Base-by-base conservation (phyloP, 768 basidiomycete species). In the Boletus subparvulus region DNA sequence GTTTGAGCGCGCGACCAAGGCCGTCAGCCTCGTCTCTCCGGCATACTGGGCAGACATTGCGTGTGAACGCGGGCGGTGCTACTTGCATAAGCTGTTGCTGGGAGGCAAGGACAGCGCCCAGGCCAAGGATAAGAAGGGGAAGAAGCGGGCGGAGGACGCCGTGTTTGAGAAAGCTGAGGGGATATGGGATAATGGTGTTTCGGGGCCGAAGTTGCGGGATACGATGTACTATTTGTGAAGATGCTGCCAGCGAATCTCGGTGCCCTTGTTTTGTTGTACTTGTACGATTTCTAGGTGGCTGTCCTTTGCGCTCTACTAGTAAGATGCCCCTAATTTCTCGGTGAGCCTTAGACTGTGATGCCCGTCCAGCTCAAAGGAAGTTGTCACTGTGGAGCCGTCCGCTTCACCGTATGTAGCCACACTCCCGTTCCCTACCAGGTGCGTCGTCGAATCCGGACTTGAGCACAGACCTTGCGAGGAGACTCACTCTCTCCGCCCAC, bases 371-470 rank as follows among this genome's bases (percentile, higher is more conserved):
- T 87, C 55, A 55, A 67, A 61, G 75, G 69, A 52, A 74, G 74
- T 50, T 75, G 74, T 50, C 74, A 75, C 36, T 75, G 74, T 26
- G 74, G 74, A 5, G 55, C 71, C 10, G 67, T 75, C 24, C 60
- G 64, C 56, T 75, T 75, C 63, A 65, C 62, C 6, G 68, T 77
- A 16, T 54, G 70, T 42, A 76, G 73, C 0, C 86, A 82, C 63
- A 86, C 83, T 0, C 76, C 85, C 3, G 76, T 85, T 6, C 85
- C 86, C 8, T 88, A 85, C 64, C 84, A 86, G 74, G 85, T 83
- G 12, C 30, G 56, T 37, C 36, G 21, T 42, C 43, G 10, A 32
- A 0, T 35, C 14, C 11, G 8, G 1, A 6, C 14, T 36, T 16
- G 7, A 19, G 3, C 11, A 10, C 3, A 5, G 19, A 30, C 30